Conservation (phyloP, 441 rosid genomes). For the Dalechampia spathulata region DNA sequence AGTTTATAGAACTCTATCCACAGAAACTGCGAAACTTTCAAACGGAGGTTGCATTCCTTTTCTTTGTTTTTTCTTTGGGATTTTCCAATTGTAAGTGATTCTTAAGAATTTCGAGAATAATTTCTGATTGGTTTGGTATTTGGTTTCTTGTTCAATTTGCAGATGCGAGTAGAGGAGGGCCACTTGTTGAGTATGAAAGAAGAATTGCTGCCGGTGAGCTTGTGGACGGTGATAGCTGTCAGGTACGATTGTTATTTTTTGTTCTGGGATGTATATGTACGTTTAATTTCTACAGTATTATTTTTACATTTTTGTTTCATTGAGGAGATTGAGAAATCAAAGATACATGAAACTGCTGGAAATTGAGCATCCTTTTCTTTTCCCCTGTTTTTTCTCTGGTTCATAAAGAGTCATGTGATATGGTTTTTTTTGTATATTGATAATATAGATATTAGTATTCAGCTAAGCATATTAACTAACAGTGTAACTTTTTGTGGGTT, state of each 20-base stretch:
- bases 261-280: background rate
- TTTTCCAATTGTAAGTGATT: background rate
- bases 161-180: conserved; percentile 64
- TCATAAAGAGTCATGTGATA: too few species aligned
- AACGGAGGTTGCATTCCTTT: conserved; percentile 29
- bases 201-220: conserved; percentile 78
- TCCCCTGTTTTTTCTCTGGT: too few species aligned
- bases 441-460: background rate
- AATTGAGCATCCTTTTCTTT: too few species aligned
- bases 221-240: conserved; percentile 79
- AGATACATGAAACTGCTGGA: background rate
- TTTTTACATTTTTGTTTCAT: background rate
- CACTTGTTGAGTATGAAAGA: conserved; percentile 81
- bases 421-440: too few species aligned
- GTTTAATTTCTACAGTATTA: background rate
- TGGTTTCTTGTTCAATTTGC: conserved; percentile 17
- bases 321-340: background rate
- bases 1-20: conserved; percentile 36
- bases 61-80: background rate
- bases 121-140: background rate
- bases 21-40: conserved; percentile 28
- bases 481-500: background rate
- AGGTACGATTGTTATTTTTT: conserved; percentile 32
- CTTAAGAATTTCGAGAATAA: background rate
- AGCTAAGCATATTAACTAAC: background rate